A percentile compares a stretch with the other conserved stretches of the same genome.
Conservation (phyloP, 768 basidiomycete species). For the Filobasidium floriforme region DNA sequence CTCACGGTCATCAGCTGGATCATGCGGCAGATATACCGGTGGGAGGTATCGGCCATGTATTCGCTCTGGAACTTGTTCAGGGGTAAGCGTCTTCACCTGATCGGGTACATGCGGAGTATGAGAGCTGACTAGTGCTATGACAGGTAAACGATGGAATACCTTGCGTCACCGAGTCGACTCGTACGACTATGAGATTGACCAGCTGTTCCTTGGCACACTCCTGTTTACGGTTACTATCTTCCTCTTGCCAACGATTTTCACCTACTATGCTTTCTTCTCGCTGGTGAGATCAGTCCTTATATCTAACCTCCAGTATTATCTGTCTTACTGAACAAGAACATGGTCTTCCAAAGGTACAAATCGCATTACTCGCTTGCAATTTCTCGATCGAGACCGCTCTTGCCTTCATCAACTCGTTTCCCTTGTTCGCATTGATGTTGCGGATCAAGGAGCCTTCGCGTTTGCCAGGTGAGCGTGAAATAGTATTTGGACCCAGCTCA, state of each 20-base stretch:
- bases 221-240: constrained; percentile 45
- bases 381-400: constrained; percentile 59
- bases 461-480: constrained; percentile 58
- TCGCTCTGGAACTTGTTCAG: constrained; percentile 85
- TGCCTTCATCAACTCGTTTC: constrained; percentile 83
- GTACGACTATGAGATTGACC: constrained; percentile 86
- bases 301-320: background rate
- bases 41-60: constrained; percentile 54
- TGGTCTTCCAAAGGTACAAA: constrained; percentile 48
- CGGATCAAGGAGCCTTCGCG: constrained; percentile 74
- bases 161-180: constrained; percentile 80
- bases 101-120: background rate
- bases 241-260: constrained; percentile 61
- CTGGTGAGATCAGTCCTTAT: constrained; percentile 48
- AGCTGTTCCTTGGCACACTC: constrained; percentile 80
- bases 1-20: constrained; percentile 63
- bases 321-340: background rate
- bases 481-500: background rate
- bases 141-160: constrained; percentile 82
- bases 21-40: constrained; percentile 57
- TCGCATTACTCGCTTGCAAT: constrained; percentile 56
- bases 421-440: constrained; percentile 78
- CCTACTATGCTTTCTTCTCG: constrained; percentile 78
- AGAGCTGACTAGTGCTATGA: background rate
- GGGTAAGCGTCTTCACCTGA: constrained; percentile 50